These are phyloP conservation scores for Lactarius hengduanensis DNA, from an alignment of 768 basidiomycete species.

Conservation along the genomic window DNA sequence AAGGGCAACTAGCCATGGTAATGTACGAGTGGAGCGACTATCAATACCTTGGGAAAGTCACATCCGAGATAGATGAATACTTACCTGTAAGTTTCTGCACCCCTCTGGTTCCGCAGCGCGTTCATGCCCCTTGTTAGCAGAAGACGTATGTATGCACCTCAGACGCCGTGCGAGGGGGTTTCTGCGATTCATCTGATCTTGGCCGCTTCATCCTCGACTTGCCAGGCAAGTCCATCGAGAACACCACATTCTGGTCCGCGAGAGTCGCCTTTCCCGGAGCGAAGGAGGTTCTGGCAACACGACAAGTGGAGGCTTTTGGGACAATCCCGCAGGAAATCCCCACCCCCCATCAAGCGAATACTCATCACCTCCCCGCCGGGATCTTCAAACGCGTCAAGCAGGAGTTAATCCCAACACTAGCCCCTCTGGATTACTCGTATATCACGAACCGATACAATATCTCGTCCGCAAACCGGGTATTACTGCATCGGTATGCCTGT, in stretches of 20 bases:
- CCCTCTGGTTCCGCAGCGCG: constrained; percentile 13
- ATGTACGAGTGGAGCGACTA: constrained; percentile 96
- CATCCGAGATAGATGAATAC: constrained; percentile 50
- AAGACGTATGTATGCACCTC: constrained; percentile 94
- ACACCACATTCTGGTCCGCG: constrained; percentile 88
- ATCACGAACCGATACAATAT: constrained; percentile 77
- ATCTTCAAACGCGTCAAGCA: constrained; percentile 30
- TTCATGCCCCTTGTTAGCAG: constrained; percentile 48
- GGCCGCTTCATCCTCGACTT: constrained; percentile 90
- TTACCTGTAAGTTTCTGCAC: constrained; percentile 58
- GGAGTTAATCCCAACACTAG: constrained; percentile 43
- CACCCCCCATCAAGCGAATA: constrained; percentile 48
- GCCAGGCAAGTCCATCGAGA: constrained; percentile 57
- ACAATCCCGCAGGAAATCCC: constrained; percentile 60
- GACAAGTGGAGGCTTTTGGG: constrained; percentile 46
- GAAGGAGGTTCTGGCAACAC: constrained; percentile 27
- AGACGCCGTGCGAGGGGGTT: constrained; percentile 64
- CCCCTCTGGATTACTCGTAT: constrained; percentile 51
- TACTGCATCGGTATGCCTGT: constrained; percentile 83
- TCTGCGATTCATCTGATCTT: constrained; percentile 66
- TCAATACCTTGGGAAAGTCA: constrained; percentile 73
- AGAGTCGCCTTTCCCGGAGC: constrained; percentile 59
- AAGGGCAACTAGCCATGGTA: constrained; percentile 90
- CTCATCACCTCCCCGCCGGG: constrained; percentile 33
- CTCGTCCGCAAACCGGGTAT: constrained; percentile 85